Base-by-base conservation (phyloP, 2,329 filamentous ascomycete species). In the Karstenula rhodostoma region DNA sequence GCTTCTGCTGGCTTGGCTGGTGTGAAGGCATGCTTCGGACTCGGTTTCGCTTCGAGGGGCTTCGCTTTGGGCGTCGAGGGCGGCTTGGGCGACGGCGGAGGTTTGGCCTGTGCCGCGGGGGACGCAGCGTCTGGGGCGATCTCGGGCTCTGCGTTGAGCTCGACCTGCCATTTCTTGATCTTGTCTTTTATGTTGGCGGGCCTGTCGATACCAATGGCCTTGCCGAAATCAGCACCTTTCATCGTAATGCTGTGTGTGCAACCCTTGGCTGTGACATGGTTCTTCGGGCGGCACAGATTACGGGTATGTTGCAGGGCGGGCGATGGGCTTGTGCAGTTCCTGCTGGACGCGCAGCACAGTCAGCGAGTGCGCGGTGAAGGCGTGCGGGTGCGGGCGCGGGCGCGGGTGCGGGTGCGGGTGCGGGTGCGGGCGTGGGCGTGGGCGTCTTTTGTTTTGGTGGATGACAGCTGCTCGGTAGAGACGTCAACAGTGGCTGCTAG, bases 101-200 rank as follows among this genome's bases (percentile, higher is more conserved):
- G 33, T 40, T 58, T 59, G 35, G 57, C 49, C 32, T 56, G 55
- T 32, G 64, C 53, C 27, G 65, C 56, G 19, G 40, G 46, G 27
- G 52, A n/a, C 17, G 42, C 42, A n/a, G 25, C 25, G 33, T 58
- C 60, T 12, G 37, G 51, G 17, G 37, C 25, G 25, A 7, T 25
- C 35, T 44, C 51, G 35, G 62, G 61, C 27, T 89, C 89, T 6
- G 86, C 85, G 35, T 89, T 90, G 71, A 90, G 92, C 67, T 89
- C 83, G 72, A 90, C 90, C 77, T 97, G 93, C 93, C 93, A 97
- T 78, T 89, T 86, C 68, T 89, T 90, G 56, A 97, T 91, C 70
- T 93, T 89, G 67, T 92, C 90, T 63, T 87, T 87, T 50, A 96
- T 81, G 67, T 84, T 83, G 68, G 78, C 81, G 54, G 75, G 75